These are phyloP conservation scores for Fomitopsis pulvina DNA, from an alignment of 768 basidiomycete genomes.

Conservation along the genomic window DNA sequence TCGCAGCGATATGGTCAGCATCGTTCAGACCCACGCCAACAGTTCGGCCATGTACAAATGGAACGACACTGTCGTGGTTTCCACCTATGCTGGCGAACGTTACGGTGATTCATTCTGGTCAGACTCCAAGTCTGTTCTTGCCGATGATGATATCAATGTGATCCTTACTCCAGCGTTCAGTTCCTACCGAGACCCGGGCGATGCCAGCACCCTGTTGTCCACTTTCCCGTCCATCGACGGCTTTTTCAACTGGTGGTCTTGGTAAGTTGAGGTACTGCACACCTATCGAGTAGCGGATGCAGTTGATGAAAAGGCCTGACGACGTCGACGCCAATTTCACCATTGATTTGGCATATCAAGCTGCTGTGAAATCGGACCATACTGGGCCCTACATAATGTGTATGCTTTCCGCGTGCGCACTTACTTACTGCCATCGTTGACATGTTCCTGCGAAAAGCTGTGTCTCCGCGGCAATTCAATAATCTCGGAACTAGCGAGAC, in stretches of 20 bases:
- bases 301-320: neutral
- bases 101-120: slow-evolving; percentile 25
- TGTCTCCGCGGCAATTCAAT: slow-evolving; percentile 7
- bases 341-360: slow-evolving; percentile 22
- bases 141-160: slow-evolving; percentile 22
- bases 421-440: neutral
- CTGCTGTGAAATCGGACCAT: slow-evolving; percentile 12
- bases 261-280: slow-evolving; percentile 10
- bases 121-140: slow-evolving; percentile 6
- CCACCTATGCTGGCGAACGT: slow-evolving; percentile 31
- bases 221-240: slow-evolving; percentile 22
- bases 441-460: neutral
- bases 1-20: slow-evolving; percentile 14
- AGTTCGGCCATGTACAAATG: slow-evolving; percentile 26
- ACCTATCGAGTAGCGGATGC: neutral
- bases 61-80: slow-evolving; percentile 24
- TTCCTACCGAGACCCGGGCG: slow-evolving; percentile 19
- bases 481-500: neutral
- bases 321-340: slow-evolving; percentile 12
- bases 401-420: neutral
- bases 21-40: slow-evolving; percentile 24
- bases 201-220: slow-evolving; percentile 15
- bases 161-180: slow-evolving; percentile 27
- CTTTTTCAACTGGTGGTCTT: slow-evolving; percentile 31
- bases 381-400: slow-evolving; percentile 26